A percentile compares a stretch with the other conserved stretches of the same genome.
Conservation (phyloP, 306 rosid species). For the Citrullus amarus region DNA sequence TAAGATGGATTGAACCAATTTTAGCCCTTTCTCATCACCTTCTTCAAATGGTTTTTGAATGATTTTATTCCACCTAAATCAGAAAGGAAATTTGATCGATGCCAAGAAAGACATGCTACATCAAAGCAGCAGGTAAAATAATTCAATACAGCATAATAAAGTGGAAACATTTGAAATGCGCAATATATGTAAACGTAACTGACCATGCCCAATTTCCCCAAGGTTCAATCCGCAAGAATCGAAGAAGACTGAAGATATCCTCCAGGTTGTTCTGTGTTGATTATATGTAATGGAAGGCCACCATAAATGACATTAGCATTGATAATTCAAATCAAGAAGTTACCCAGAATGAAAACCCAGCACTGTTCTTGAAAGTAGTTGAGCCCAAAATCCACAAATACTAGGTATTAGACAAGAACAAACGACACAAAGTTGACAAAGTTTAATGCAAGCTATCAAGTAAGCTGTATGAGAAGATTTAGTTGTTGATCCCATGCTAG, state of each 20-base stretch:
- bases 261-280: conserved; percentile 67
- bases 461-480: background rate
- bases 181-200: background rate
- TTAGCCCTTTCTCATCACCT: conserved; percentile 87
- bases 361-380: background rate
- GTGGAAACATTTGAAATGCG: background rate
- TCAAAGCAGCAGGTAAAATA: background rate
- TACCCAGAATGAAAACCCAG: background rate
- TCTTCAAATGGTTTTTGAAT: conserved; percentile 93
- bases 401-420: background rate
- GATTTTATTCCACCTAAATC: conserved; percentile 90
- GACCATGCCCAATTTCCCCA: conserved; percentile 99
- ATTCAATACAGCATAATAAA: background rate
- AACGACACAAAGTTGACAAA: background rate
- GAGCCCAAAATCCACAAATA: background rate
- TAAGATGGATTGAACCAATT: conserved; percentile 81
- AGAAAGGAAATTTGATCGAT: conserved; percentile 14
- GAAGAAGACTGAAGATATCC: conserved; percentile 90
- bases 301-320: conserved; percentile 8
- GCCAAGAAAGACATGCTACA: conserved; percentile 12
- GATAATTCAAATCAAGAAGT: background rate
- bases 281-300: conserved; percentile 18
- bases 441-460: background rate
- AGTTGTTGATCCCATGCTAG: background rate
- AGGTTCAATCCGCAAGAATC: conserved; percentile 88